phyloP scores from a whole-genome alignment of 1,139 yeast species.

The Zygosaccharomyces pseudobailii region DNA sequence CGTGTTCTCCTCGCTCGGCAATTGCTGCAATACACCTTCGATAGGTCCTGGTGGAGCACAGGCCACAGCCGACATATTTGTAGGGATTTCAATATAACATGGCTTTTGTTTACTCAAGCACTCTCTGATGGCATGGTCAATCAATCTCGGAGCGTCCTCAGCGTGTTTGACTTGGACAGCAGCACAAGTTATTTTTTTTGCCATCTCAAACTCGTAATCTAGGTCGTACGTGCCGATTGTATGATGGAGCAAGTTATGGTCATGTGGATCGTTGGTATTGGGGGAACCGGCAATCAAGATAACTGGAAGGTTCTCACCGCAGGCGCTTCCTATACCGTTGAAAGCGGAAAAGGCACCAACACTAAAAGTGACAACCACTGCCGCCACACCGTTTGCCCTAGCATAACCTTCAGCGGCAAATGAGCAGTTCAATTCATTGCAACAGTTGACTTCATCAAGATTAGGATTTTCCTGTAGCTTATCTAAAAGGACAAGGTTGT shows the following conservation, averaged over 20 bases:
- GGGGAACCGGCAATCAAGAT: slow-evolving; percentile 1
- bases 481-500: slow-evolving; percentile 57
- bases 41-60: slow-evolving; percentile 1
- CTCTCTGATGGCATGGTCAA: not conserved
- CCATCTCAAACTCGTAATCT: too few relatives aligned
- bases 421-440: slow-evolving; percentile 68
- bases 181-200: not conserved
- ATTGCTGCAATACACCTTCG: not conserved
- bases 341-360: slow-evolving; percentile 83
- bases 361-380: slow-evolving; percentile 64
- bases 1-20: not conserved
- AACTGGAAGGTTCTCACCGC: slow-evolving; percentile 49
- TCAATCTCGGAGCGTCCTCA: not conserved
- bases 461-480: slow-evolving; percentile 55
- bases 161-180: too few relatives aligned
- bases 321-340: slow-evolving; percentile 78
- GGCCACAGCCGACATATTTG: not conserved
- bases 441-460: slow-evolving; percentile 61
- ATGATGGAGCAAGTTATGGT: slow-evolving; percentile 1
- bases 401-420: slow-evolving; percentile 70
- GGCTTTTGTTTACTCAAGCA: not conserved
- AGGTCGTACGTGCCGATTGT: slow-evolving; percentile 1
- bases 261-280: not conserved
- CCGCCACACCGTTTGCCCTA: slow-evolving; percentile 53
- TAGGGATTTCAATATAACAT: not conserved